A percentile compares a stretch with the other conserved stretches of the same genome.
Evolutionary conservation across 768 basidiomycete genomes (phyloP).

Genomic region (Gymnopilus junonius): DNA sequence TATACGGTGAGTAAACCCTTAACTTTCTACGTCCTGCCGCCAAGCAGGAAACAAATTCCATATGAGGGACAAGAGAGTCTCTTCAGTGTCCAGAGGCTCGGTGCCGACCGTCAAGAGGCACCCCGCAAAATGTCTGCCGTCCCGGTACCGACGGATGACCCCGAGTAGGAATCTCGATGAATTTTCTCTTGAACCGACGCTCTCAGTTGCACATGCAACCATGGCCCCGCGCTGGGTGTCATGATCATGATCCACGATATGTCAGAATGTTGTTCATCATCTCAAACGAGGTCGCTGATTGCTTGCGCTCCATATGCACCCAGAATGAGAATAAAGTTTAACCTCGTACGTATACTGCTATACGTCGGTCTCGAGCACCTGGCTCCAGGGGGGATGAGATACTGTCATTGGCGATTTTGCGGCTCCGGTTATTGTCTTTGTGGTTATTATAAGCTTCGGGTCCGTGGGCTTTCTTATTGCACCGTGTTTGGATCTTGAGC

Average conservation of each 20-base stretch:
- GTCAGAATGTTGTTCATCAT: neutral
- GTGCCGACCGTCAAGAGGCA: slow-evolving; percentile 19
- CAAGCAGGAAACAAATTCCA: neutral
- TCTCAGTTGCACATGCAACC: slow-evolving; percentile 10
- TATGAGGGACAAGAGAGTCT: neutral
- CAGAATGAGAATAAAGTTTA: neutral
- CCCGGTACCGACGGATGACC: slow-evolving; percentile 16
- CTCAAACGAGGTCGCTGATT: neutral
- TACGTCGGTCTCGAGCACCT: neutral
- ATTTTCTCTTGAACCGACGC: slow-evolving; percentile 7
- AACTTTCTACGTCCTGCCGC: neutral
- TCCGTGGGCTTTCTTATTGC: neutral
- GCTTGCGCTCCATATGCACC: neutral
- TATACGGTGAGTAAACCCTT: neutral
- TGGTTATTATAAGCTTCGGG: neutral
- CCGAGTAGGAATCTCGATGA: slow-evolving; percentile 15
- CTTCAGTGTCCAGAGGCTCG: slow-evolving; percentile 10
- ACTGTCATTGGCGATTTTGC: neutral
- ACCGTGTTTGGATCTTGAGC: neutral
- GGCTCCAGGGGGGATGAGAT: neutral
- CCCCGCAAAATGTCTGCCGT: slow-evolving; percentile 1
- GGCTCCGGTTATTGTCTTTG: neutral
- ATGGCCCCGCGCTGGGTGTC: slow-evolving; percentile 9
- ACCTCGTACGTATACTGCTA: neutral
- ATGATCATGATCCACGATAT: slow-evolving; percentile 9